These are phyloP conservation scores for Cryptosporidium meleagridis DNA, from an alignment of 169 alveolate genomes.

Conservation along the genomic window DNA sequence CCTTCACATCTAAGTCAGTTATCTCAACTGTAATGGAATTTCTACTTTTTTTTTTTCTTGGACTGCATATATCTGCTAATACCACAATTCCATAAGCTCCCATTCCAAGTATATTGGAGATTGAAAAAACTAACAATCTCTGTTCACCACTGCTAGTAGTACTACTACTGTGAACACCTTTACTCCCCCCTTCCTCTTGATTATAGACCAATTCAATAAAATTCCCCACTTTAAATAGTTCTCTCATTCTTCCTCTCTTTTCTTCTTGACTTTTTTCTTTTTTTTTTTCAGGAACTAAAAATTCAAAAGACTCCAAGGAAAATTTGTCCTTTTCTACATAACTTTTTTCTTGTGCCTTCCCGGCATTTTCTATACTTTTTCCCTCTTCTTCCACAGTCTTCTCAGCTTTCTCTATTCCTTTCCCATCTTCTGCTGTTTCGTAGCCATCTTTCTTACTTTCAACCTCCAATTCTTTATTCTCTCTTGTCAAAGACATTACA, in stretches of 20 bases:
- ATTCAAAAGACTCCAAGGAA: background rate
- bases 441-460: background rate
- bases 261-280: background rate
- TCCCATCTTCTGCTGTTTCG: background rate
- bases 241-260: background rate
- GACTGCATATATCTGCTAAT: background rate
- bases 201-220: background rate
- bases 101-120: slow-evolving; percentile 15
- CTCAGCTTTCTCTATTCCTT: too few relatives aligned
- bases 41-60: background rate
- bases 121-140: background rate
- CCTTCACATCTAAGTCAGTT: background rate
- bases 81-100: slow-evolving; percentile 68
- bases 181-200: background rate
- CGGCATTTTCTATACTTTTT: too few relatives aligned
- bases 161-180: background rate
- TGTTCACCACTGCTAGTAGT: background rate
- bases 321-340: too few relatives aligned
- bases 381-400: too few relatives aligned
- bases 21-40: slow-evolving; percentile 38
- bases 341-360: too few relatives aligned
- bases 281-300: background rate
- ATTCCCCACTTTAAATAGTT: background rate
- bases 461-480: background rate
- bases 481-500: background rate